Base-by-base conservation (phyloP, 2,329 filamentous ascomycete species). In the Colletotrichum sp. region DNA sequence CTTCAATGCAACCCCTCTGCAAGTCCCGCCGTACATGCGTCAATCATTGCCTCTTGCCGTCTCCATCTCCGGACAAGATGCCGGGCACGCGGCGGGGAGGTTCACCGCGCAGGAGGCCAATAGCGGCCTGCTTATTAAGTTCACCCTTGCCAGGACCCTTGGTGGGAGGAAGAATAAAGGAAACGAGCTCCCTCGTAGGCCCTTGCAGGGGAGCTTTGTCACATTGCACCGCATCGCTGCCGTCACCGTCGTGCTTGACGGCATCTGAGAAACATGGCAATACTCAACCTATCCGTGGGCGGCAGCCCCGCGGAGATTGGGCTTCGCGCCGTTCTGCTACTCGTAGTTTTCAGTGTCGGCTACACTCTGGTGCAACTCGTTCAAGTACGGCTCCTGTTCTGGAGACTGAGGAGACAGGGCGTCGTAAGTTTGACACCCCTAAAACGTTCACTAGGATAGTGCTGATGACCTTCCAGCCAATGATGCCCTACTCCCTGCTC, bases 401-500 rank as follows among this genome's bases (percentile, higher is more conserved):
- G 65, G 28, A 69, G 28, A 36, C 34, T 70, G 66, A 68, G 21
- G 18, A 60, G 12, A 13, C 43, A 71, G 12, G 71, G 65, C 21
- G 24, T 76, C 12, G 74, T 77, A 24, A 70, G 70, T 36, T 9
- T 10, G 6, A 2, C 30, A 12, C 18, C 18, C 16, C 7, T 2
- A 10, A 59, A n/a, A 4, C 14, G 3, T 8, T 21, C 3, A 14
- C 6, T 3, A 14, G n/a, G 9, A 7, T n/a, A 28, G 34, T 26
- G 13, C 71, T 74, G 9, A 74, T 16, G 4, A 12, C 2, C 9
- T 21, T 14, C 1, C 30, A 77, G 75, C 75, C 75, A 13, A 66
- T 77, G 43, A 75, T 76, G 68, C 75, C 72, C 7, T 21, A 77
- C 21, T 77, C 75, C 1, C 64, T 77, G 4, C 59, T 77, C 1